Evolutionary conservation across 495 filamentous ascomycete species (phyloP).

Genomic region (Penicillium chermesinum): DNA sequence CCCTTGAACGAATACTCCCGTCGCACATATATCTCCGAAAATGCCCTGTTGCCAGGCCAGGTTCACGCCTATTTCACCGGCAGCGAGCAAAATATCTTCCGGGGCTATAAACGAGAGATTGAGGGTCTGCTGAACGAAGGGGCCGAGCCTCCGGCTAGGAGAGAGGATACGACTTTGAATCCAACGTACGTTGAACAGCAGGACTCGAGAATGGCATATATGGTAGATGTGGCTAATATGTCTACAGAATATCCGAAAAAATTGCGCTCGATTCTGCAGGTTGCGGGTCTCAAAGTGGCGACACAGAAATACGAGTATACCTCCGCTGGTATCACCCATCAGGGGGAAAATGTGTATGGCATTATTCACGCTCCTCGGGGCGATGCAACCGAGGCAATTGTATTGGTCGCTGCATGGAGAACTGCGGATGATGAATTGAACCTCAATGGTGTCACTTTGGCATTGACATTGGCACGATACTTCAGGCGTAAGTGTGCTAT

Average conservation of each 20-base stretch:
- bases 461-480: conserved; percentile 82
- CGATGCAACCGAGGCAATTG: conserved; percentile 97
- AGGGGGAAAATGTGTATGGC: conserved; percentile 89
- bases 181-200: conserved; percentile 38
- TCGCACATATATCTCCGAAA: conserved; percentile 93
- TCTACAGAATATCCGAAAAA: too few relatives aligned
- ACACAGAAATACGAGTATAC: conserved; percentile 80
- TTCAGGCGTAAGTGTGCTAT: conserved; percentile 80
- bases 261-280: conserved; percentile 67
- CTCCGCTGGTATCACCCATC: conserved; percentile 62
- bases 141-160: conserved; percentile 8
- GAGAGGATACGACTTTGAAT: conserved; percentile 27
- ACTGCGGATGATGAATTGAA: conserved; percentile 79
- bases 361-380: conserved; percentile 92
- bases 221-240: too few relatives aligned
- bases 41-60: conserved; percentile 90
- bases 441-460: conserved; percentile 77
- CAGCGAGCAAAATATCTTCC: conserved; percentile 91
- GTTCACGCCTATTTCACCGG: conserved; percentile 97
- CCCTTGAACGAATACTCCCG: conserved; percentile 90
- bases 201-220: too few relatives aligned
- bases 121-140: conserved; percentile 38
- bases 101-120: conserved; percentile 85
- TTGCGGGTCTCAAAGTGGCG: conserved; percentile 76
- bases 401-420: conserved; percentile 82